Base-by-base conservation (phyloP, 139 green algal genomes). In the Parachlorella kessleri region DNA sequence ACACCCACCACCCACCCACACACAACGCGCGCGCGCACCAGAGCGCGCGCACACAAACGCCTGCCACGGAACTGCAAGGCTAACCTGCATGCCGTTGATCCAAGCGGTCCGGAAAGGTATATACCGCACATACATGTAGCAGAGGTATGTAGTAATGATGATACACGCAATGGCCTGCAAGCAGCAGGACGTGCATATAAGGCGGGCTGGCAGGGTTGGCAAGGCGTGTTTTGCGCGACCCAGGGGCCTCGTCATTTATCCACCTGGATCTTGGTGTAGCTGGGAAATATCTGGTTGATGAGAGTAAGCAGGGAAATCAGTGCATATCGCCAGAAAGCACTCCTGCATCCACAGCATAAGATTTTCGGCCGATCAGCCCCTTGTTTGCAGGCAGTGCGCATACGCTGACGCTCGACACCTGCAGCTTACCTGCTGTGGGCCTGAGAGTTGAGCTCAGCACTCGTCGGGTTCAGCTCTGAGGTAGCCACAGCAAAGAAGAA, bases 401-500 rank as follows among this genome's bases (percentile, higher is more conserved):
- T 9, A 30, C 63, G 6, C 14, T 21, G 35, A 14, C 3, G 10
- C 35, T 26, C 30, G 3, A 8, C 9, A 18, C 35, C 14, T 2
- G 21, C 2, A 26, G 28, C 70, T 18, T 5, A 40, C 70, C 70
- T 75, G 70, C 65, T 41, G 70, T 65, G 30, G 2, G 70, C 70
- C 70, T 75, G 70, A 4, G 36, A 41, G 1, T 41, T 33, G 21
- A 39, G 70, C 70, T 65, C 41, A 1, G 1, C 55, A 54, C 72
- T 85, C 10, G 67, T 42, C 1, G 78, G 87, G 83, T 89, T 86
- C 28, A 87, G 83, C 30, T 85, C 77, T 10, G 77, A 81, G 42
- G 89, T 84, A 1, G 80, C 85, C 0, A 87, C 70, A 0, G 87
- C 76, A 37, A 89, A 72, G 6, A 83, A 67, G 23, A 81, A 79